Conservation (phyloP, 495 filamentous ascomycete species). For the Parachaetomium inaequale region DNA sequence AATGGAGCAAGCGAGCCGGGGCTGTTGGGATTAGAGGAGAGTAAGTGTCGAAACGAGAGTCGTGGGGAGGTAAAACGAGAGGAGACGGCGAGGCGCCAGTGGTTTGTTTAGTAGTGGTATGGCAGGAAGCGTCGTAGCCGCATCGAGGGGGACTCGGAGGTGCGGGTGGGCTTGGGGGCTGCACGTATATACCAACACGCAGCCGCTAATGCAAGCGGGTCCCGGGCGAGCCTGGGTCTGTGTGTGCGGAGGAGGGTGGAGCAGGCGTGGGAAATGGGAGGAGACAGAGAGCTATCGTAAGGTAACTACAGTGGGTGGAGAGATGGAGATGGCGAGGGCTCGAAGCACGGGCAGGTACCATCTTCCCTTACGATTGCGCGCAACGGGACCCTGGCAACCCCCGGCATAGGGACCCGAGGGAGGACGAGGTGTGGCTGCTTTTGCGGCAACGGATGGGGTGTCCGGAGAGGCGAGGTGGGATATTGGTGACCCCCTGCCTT, state of each 20-base stretch:
- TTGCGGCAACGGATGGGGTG: conserved; percentile 11
- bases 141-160: neutral
- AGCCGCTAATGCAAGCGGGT: conserved; percentile 25
- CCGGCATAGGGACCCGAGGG: conserved; percentile 3
- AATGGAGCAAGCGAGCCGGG: neutral
- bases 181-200: conserved; percentile 19
- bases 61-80: conserved; percentile 10
- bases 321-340: neutral
- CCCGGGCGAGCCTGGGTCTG: neutral
- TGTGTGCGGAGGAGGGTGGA: conserved; percentile 10
- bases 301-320: neutral
- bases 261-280: neutral
- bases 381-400: conserved; percentile 2
- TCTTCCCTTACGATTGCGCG: neutral
- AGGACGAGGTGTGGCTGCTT: neutral
- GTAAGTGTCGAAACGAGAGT: conserved; percentile 12
- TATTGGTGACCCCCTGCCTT: neutral
- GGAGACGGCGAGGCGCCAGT: conserved; percentile 9
- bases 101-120: neutral
- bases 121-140: neutral
- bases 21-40: neutral
- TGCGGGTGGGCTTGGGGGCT: conserved; percentile 8
- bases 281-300: neutral
- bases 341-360: conserved; percentile 6
- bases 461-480: neutral